Evolutionary conservation across 495 filamentous ascomycete species (phyloP), one percentile per base, ranked within the genome.

Genomic region (Penicillium taxi): DNA sequence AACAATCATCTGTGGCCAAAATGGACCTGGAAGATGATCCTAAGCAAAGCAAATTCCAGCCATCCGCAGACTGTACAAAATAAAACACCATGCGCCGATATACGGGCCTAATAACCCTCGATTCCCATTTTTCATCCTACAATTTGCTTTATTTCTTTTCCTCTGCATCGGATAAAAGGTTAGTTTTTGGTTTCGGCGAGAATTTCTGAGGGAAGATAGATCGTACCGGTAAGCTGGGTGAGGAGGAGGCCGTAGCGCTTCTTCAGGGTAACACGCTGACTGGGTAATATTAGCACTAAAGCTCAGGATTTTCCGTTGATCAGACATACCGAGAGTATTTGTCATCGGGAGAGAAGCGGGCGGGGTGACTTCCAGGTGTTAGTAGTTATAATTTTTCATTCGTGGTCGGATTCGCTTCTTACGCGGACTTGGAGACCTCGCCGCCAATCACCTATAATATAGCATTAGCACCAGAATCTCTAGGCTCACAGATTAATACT

Each of bases 321-420:
- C 23, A 16, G 26, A 47, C 73, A 38, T 61, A 83, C 80, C 77
- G 78, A 47, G 89, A 95, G 69, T 90, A 94, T 69, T 91, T 93
- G 71, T 98, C 91, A 68, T 98, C 91, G 41, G 91, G 91, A 23
- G 86, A 91, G 72, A 96, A 98, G 42, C 93, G 73, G 29, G 93
- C 93, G 14, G 93, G 91, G 74, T 98, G 91, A 25, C 45, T 48
- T 28, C 32, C 24, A 9, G 14, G 7, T 16, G 32, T 48, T 8
- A 48, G 45, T 24, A 20, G 24, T 6, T 32, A 22, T 8, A 25
- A 18, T 31, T 17, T n/a, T 14, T 25, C 11, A 9, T 5, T 15
- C 16, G 13, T n/a, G 11, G 6, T 18, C 7, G n/a, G 25, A 9
- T 8, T 7, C 8, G 26, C 18, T 26, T 18, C 39, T 32, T 48